A percentile compares a stretch with the other conserved stretches of the same genome.
Conservation (phyloP, 2,329 filamentous ascomycete species). For the Simplicillium sp. region DNA sequence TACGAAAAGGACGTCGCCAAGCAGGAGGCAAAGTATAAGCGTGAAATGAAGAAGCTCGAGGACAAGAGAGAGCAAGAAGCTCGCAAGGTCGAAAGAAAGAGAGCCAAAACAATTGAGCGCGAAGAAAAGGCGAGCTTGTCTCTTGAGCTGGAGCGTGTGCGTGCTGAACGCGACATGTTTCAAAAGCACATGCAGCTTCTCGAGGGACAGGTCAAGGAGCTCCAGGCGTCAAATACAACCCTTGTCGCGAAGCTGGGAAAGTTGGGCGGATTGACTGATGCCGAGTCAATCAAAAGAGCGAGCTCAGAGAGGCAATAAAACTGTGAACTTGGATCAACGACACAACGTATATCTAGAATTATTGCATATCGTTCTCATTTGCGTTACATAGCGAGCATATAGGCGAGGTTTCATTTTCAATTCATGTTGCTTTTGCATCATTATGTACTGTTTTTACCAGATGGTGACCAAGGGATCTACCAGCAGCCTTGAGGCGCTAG, state of each 20-base stretch:
- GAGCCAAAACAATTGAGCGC: constrained; percentile 40
- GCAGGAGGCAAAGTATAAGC: constrained; percentile 56
- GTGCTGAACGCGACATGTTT: constrained; percentile 42
- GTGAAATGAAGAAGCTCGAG: constrained; percentile 55
- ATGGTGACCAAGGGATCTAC: constrained; percentile 7
- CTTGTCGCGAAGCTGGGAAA: constrained; percentile 45
- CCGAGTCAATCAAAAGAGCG: background rate
- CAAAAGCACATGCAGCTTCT: constrained; percentile 43
- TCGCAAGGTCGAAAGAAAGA: constrained; percentile 44
- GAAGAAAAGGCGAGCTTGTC: constrained; percentile 40
- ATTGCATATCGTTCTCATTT: too few species aligned
- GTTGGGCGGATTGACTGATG: constrained; percentile 14
- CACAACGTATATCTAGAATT: too few species aligned
- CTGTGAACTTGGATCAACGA: background rate
- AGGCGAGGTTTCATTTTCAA: too few species aligned
- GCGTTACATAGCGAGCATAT: too few species aligned
- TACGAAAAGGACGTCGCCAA: constrained; percentile 55
- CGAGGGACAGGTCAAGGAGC: constrained; percentile 42
- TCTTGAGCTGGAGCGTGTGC: constrained; percentile 42
- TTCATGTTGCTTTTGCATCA: too few species aligned
- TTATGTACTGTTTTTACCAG: background rate
- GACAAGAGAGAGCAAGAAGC: constrained; percentile 54
- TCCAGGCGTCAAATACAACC: constrained; percentile 51
- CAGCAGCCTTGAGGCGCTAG: constrained; percentile 19
- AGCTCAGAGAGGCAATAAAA: background rate